Conservation (phyloP, 2,329 filamentous ascomycete genomes). For the Botrytis deweyae region DNA sequence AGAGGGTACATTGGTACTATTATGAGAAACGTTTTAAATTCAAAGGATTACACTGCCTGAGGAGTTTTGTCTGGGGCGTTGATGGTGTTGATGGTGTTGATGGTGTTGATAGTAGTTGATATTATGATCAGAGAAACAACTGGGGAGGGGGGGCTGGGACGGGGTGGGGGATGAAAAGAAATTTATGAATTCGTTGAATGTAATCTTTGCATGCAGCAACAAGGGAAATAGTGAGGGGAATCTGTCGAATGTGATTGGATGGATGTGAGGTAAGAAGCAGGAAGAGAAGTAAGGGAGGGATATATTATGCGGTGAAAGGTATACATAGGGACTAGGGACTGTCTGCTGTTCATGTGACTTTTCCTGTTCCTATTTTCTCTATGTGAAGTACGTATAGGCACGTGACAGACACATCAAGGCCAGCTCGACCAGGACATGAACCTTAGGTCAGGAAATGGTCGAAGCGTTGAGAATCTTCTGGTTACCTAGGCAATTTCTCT, state of each 20-base stretch:
- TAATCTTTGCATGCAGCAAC: not conserved
- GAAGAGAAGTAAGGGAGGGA: not conserved
- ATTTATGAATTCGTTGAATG: not conserved
- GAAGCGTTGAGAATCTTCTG: slow-evolving; percentile 5
- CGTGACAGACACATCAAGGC: not conserved
- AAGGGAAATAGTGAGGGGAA: not conserved
- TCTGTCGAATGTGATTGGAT: not conserved
- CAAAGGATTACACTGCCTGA: not conserved
- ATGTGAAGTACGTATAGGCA: not conserved
- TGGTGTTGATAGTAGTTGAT: not conserved
- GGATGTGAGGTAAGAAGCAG: not conserved
- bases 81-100: not conserved
- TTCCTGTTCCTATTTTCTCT: not conserved
- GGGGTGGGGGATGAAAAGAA: not conserved
- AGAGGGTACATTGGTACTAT: not conserved
- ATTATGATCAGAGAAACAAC: not conserved
- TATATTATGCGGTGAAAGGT: not conserved
- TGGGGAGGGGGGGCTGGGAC: not conserved
- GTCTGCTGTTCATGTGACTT: not conserved
- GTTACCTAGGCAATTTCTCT: not conserved
- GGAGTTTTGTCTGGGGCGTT: not conserved
- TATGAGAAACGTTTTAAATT: not conserved
- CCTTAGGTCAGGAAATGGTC: not conserved
- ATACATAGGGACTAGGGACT: not conserved
- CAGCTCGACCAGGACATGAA: not conserved